A percentile compares a stretch with the other conserved stretches of the same genome.
phyloP scores from a whole-genome alignment of 495 filamentous ascomycete genomes.

The Aspergillus bridgeri region DNA sequence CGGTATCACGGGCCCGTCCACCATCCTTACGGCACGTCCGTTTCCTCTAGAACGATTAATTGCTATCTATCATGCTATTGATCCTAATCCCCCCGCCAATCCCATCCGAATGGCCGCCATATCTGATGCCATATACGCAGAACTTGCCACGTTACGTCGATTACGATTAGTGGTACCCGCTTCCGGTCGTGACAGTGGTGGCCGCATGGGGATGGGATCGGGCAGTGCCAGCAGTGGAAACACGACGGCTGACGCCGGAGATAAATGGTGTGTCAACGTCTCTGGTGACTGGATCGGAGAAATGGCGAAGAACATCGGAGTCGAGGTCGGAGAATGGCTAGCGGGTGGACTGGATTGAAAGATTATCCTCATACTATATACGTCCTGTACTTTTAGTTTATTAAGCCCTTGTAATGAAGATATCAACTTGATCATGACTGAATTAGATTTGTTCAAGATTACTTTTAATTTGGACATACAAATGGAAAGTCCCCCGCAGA shows the following conservation, averaged over 20 bases:
- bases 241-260: constrained; percentile 39
- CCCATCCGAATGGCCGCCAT: constrained; percentile 45
- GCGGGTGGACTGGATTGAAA: constrained; percentile 43
- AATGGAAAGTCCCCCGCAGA: too few species aligned
- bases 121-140: constrained; percentile 62
- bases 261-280: constrained; percentile 49
- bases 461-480: too few species aligned
- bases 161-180: constrained; percentile 68
- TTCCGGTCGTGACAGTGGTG: constrained; percentile 39
- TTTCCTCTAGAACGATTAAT: constrained; percentile 86
- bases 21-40: constrained; percentile 68
- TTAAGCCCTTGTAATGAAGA: neutral
- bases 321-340: constrained; percentile 49
- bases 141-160: constrained; percentile 76
- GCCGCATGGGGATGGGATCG: constrained; percentile 24
- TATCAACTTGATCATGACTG: neutral
- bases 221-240: constrained; percentile 35
- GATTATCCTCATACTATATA: constrained; percentile 11
- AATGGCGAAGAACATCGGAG: constrained; percentile 44
- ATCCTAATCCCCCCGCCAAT: constrained; percentile 58
- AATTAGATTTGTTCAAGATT: neutral
- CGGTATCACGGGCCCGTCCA: constrained; percentile 61
- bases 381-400: neutral
- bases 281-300: constrained; percentile 48
- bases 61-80: constrained; percentile 79